phyloP scores from a whole-genome alignment of 2,329 filamentous ascomycete genomes.

The Xylariomycetidae sp. region DNA sequence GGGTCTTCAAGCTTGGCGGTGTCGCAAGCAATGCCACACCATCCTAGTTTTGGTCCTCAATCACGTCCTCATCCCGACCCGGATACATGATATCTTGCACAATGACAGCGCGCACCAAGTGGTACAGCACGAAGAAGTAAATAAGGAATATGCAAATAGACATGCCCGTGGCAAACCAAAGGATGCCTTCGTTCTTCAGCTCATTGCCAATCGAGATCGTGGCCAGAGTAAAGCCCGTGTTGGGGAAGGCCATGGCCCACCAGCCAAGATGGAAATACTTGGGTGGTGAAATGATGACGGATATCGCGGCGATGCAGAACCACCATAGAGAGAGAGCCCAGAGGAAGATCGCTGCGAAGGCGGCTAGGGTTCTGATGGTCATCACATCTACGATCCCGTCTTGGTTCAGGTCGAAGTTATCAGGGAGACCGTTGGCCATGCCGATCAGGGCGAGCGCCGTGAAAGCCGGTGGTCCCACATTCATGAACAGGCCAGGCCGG shows the following conservation, averaged over 20 bases:
- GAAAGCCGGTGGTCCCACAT: constrained; percentile 69
- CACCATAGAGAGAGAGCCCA: constrained; percentile 61
- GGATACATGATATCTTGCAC: constrained; percentile 53
- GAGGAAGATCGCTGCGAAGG: constrained; percentile 51
- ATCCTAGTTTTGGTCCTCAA: too few relatives aligned
- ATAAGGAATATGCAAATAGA: constrained; percentile 38
- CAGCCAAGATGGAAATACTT: constrained; percentile 56
- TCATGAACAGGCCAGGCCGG: constrained; percentile 68
- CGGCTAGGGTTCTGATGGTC: constrained; percentile 41
- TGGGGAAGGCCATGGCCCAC: constrained; percentile 62
- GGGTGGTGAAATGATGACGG: constrained; percentile 40
- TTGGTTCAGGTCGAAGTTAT: constrained; percentile 37
- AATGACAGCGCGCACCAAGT: constrained; percentile 42
- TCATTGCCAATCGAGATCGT: constrained; percentile 50
- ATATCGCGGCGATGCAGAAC: constrained; percentile 47
- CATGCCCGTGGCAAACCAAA: constrained; percentile 47
- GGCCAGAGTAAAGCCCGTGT: constrained; percentile 54
- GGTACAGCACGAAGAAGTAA: constrained; percentile 40
- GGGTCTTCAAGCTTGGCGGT: too few relatives aligned
- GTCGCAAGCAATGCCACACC: too few relatives aligned
- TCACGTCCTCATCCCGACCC: constrained; percentile 50
- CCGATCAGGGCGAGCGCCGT: constrained; percentile 66
- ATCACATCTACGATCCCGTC: constrained; percentile 40
- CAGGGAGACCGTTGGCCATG: constrained; percentile 54
- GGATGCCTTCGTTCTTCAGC: constrained; percentile 38